Base-by-base conservation (phyloP, 495 filamentous ascomycete species). In the Entonaema liquescens region DNA sequence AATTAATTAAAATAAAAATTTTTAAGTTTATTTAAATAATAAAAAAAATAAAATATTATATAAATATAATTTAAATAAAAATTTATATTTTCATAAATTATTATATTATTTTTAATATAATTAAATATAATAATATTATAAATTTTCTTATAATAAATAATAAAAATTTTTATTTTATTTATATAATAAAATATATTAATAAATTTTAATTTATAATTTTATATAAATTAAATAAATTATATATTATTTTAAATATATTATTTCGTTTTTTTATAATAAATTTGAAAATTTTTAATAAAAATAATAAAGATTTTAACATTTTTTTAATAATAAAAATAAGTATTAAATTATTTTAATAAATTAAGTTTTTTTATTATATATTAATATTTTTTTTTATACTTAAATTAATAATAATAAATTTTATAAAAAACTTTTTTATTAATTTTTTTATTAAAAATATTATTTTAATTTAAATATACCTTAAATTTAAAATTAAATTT, bases 1-100 rank as follows among this genome's bases (percentile, higher is more conserved):
- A 59, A 44, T 29, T 29, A 42, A 59, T 29, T 6, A n/a, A 59
- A 59, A 59, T 59, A 44, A n/a, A 59, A 44, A 36, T 59, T 28
- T n/a, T 56, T 9, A 36, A 25, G 1, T 56, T 56, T 35, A 56
- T 56, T 28, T 59, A 44, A 44, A 59, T 17, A 0, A 26, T 44
- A 42, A 23, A 29, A 40, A 59, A 59, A 44, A 25, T 44, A n/a
- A 26, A 29, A 28, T 35, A 56, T 56, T 56, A 35, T 59, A 59
- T 59, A 42, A 28, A 28, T 28, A 59, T 59, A 5, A 17, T 29
- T 2, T 15, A 59, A 59, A 59, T 26, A 28, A 29, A 44, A 28
- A 59, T 44, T 19, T 44, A 59, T 29, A 28, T 44, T 44, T 44
- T 44, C 40, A 59, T 17, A 1, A 29, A 44, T 59, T 44, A 59